phyloP scores from a whole-genome alignment of 805 yeast genomes.

The Yarrowia deformans region DNA sequence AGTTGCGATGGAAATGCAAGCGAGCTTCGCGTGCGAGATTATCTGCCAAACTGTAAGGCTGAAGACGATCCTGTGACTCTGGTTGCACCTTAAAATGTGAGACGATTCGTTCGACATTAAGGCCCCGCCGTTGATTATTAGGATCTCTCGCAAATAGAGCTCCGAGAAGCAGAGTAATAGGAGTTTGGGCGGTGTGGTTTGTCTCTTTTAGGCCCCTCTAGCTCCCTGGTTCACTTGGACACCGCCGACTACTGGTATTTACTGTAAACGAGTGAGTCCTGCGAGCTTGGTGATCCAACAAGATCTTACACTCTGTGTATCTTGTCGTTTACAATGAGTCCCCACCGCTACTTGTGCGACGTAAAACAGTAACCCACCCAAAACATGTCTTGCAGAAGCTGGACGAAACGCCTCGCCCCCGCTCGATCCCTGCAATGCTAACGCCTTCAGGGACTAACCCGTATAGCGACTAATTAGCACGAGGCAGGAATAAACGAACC shows the following conservation, averaged over 20 bases:
- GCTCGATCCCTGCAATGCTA: too few relatives aligned
- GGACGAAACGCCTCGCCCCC: too few relatives aligned
- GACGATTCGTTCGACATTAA: conserved; percentile 6
- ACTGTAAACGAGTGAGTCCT: too few relatives aligned
- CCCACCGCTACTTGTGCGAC: too few relatives aligned
- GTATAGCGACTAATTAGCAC: background rate
- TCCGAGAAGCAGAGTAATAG: background rate
- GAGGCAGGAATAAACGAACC: background rate
- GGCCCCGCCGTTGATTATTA: conserved; percentile 1
- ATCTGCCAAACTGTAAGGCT: conserved; percentile 11
- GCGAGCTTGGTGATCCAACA: too few relatives aligned
- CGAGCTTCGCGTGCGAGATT: conserved; percentile 2
- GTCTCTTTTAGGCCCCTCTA: background rate
- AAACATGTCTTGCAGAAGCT: too few relatives aligned
- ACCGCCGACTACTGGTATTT: background rate
- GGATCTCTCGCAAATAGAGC: background rate
- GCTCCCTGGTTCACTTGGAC: background rate
- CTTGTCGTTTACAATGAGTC: too few relatives aligned
- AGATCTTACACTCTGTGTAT: too few relatives aligned
- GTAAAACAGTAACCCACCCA: background rate
- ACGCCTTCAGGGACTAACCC: background rate
- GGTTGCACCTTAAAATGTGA: conserved; percentile 4
- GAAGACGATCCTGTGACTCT: conserved; percentile 27
- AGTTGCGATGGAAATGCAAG: background rate
- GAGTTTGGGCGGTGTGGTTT: background rate